A percentile compares a stretch with the other conserved stretches of the same genome.
Conservation (phyloP, 192 early-diverging fungal genomes). For the Coemansia sp. region DNA sequence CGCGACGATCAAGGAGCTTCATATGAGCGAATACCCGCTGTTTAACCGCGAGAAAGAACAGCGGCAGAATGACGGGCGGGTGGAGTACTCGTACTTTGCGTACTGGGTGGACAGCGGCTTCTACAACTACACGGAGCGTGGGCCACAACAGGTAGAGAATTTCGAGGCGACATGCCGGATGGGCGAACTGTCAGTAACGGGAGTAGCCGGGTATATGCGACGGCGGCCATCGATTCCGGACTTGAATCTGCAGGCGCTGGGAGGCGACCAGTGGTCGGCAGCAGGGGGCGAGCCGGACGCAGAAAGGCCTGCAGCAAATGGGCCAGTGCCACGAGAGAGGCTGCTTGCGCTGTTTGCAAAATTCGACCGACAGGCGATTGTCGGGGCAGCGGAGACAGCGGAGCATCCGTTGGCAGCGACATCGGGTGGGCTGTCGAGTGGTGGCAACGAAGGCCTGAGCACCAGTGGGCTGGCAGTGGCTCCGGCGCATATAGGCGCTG, state of each 20-base stretch:
- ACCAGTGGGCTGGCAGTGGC: not conserved
- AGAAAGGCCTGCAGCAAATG: not conserved
- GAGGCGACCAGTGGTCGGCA: slow-evolving; percentile 6
- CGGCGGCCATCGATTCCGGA: slow-evolving; percentile 22
- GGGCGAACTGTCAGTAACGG: slow-evolving; percentile 32
- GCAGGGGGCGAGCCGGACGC: not conserved
- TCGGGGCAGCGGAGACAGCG: slow-evolving; percentile 4
- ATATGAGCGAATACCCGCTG: slow-evolving; percentile 21
- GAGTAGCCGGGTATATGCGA: slow-evolving; percentile 35
- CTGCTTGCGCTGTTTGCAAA: slow-evolving; percentile 33
- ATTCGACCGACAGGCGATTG: slow-evolving; percentile 40
- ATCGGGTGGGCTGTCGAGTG: not conserved
- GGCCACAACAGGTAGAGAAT: slow-evolving; percentile 6
- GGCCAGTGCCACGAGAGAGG: slow-evolving; percentile 7
- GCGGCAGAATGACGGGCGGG: slow-evolving; percentile 29
- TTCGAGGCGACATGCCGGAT: slow-evolving; percentile 40
- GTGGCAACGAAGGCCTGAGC: not conserved
- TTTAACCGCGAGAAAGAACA: slow-evolving; percentile 3
- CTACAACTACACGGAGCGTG: slow-evolving; percentile 57
- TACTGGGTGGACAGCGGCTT: slow-evolving; percentile 94
- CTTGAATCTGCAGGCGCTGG: slow-evolving; percentile 17
- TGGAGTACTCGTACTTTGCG: slow-evolving; percentile 61
- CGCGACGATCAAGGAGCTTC: slow-evolving; percentile 22
- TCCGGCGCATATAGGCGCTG: not conserved
- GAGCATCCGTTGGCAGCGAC: not conserved